phyloP scores from a whole-genome alignment of 169 alveolate species.

The Theileria sp. region DNA sequence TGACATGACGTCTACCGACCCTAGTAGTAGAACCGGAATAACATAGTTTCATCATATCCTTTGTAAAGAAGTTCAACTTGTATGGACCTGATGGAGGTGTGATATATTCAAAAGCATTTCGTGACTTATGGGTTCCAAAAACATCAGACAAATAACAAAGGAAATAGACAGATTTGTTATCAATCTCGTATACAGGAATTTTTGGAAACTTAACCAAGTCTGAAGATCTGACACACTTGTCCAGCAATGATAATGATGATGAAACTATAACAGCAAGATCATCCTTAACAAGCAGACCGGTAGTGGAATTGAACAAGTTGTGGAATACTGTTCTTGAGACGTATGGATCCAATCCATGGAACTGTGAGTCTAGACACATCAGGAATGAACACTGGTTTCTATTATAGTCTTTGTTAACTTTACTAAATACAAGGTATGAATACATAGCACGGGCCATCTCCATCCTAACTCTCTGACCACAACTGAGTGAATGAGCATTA shows the following conservation, averaged over 20 bases:
- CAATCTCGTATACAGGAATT: neutral
- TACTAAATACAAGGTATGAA: constrained; percentile 55
- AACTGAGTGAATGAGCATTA: constrained; percentile 74
- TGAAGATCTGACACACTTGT: neutral
- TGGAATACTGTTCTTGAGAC: constrained; percentile 60
- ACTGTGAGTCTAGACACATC: constrained; percentile 68
- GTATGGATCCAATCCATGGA: constrained; percentile 68
- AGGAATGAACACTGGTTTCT: constrained; percentile 42
- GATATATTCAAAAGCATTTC: neutral
- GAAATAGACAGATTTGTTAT: neutral
- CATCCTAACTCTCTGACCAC: constrained; percentile 91
- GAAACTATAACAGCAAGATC: constrained; percentile 44
- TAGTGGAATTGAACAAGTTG: constrained; percentile 55
- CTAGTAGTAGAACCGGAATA: neutral
- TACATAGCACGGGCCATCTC: constrained; percentile 90
- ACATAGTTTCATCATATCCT: constrained; percentile 3
- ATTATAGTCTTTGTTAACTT: constrained; percentile 38
- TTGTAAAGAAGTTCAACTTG: neutral
- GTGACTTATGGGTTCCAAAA: neutral
- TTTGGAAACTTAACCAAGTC: neutral
- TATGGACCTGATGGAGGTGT: neutral
- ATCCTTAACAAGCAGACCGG: constrained; percentile 37
- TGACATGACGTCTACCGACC: neutral
- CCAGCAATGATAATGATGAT: constrained; percentile 2
- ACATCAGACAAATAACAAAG: neutral